Evolutionary conservation across 2,329 filamentous ascomycete genomes (phyloP), one percentile per base, ranked within the genome.

Genomic region (Diplodia intermedia): DNA sequence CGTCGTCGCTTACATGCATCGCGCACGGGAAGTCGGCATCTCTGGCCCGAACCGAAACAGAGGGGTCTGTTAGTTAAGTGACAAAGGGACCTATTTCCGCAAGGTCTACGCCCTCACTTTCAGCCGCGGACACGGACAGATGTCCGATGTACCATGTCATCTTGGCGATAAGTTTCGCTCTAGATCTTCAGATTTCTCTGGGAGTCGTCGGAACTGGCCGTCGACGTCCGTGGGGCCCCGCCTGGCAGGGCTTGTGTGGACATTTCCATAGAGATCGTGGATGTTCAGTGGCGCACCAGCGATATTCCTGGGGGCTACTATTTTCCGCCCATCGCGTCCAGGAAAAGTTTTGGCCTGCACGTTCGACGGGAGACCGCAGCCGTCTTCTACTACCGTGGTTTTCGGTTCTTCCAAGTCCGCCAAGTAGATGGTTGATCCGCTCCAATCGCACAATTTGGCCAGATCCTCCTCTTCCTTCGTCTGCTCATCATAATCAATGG

Each of bases 301-400:
- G 3, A 11, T 11, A 7, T 47, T 0, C 3, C 11, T n/a, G 18
- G 7, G 3, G 18, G 3, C 1, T 9, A n/a, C 5, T 7, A 7
- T 20, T n/a, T 8, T 15, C 40, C 8, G 18, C n/a, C 7, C 11
- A 47, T 20, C 14, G 8, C n/a, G n/a, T 20, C 8, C 9, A 7
- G 43, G 11, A 20, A 8, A 11, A 11, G 3, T 12, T 38, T 38
- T 38, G 11, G 3, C 9, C 36, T 38, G 36, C 36, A 38, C 2
- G 1, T 12, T 38, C 36, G 36, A 38, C 36, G 11, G 7, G 11
- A 38, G 43, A 20, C 43, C 20, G 18, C 18, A 20, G 43, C 43
- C 43, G 20, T 47, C 18, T 20, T n/a, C 7, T n/a, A 47, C n/a
- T 20, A 6, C 18, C 9, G 43, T 47, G 11, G 18, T n/a, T 47